Evolutionary conservation across 78 protist genomes (phyloP).

Genomic region (Dictyostelium citrinum): DNA sequence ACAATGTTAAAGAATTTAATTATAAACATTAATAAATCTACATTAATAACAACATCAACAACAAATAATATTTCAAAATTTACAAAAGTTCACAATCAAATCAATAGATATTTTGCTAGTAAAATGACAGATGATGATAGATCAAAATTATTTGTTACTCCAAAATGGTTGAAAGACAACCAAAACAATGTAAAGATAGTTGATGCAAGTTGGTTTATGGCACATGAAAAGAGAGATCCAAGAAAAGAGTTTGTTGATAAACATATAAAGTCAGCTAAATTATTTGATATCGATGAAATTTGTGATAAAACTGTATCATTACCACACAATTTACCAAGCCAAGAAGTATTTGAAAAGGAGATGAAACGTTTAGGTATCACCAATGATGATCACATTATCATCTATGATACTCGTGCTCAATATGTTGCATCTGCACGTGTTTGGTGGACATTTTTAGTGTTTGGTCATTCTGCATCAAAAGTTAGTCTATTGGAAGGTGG

Average conservation of each 20-base stretch:
- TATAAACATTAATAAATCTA: background rate
- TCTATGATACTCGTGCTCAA: slow-evolving; percentile 65
- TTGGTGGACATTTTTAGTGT: slow-evolving; percentile 76
- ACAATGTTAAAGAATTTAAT: background rate
- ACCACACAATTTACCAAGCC: slow-evolving; percentile 75
- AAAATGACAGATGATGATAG: background rate
- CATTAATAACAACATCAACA: background rate
- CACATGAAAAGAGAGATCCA: slow-evolving; percentile 69
- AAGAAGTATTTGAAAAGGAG: slow-evolving; percentile 7
- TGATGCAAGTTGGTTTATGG: slow-evolving; percentile 74
- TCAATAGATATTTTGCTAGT: background rate
- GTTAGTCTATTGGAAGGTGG: slow-evolving; percentile 44
- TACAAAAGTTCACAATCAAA: background rate
- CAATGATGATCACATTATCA: slow-evolving; percentile 64
- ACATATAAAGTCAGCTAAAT: background rate
- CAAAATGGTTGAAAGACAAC: slow-evolving; percentile 66
- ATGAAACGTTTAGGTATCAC: slow-evolving; percentile 48
- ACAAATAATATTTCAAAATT: background rate
- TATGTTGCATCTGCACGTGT: slow-evolving; percentile 79
- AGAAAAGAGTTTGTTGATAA: slow-evolving; percentile 14
- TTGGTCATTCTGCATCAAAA: slow-evolving; percentile 32
- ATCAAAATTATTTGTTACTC: slow-evolving; percentile 49
- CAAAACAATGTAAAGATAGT: slow-evolving; percentile 42
- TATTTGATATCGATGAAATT: slow-evolving; percentile 66
- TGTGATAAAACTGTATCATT: slow-evolving; percentile 53